Conservation (phyloP, 768 basidiomycete species). For the Boletellus ananas region DNA sequence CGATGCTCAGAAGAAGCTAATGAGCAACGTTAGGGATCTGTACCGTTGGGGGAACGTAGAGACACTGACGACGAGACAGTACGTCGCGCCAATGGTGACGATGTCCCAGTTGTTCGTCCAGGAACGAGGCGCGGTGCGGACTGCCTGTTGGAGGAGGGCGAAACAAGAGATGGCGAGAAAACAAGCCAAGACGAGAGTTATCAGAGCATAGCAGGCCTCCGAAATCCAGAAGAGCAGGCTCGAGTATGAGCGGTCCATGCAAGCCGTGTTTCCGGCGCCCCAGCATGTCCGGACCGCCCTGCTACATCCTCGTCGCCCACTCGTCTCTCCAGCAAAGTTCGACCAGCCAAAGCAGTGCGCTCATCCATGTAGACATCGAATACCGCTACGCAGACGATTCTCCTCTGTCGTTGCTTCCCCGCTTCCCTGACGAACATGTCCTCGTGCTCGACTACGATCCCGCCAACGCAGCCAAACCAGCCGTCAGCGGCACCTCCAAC, state of each 20-base stretch:
- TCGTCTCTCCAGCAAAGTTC: slow-evolving; percentile 39
- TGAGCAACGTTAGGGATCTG: not conserved
- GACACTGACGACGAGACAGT: slow-evolving; percentile 61
- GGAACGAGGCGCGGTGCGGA: slow-evolving; percentile 55
- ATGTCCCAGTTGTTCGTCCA: slow-evolving; percentile 67
- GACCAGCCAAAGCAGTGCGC: slow-evolving; percentile 34
- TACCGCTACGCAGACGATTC: slow-evolving; percentile 83
- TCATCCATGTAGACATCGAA: slow-evolving; percentile 67
- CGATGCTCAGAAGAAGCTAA: slow-evolving; percentile 55
- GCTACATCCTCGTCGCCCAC: slow-evolving; percentile 67
- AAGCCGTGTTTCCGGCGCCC: not conserved
- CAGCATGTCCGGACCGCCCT: slow-evolving; percentile 42
- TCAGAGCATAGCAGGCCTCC: slow-evolving; percentile 48
- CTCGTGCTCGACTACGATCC: slow-evolving; percentile 70
- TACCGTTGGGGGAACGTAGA: not conserved
- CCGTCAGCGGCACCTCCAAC: slow-evolving; percentile 48
- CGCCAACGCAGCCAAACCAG: slow-evolving; percentile 35
- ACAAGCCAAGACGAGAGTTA: slow-evolving; percentile 48
- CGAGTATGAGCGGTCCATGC: slow-evolving; percentile 31
- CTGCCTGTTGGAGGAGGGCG: slow-evolving; percentile 67
- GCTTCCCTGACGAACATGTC: slow-evolving; percentile 61
- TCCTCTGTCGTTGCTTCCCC: slow-evolving; percentile 60
- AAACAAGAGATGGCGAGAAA: slow-evolving; percentile 61
- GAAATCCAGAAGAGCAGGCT: slow-evolving; percentile 49
- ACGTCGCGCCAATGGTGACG: slow-evolving; percentile 65